phyloP scores from a whole-genome alignment of 345 rosid species.

The Erodium maritimum region DNA sequence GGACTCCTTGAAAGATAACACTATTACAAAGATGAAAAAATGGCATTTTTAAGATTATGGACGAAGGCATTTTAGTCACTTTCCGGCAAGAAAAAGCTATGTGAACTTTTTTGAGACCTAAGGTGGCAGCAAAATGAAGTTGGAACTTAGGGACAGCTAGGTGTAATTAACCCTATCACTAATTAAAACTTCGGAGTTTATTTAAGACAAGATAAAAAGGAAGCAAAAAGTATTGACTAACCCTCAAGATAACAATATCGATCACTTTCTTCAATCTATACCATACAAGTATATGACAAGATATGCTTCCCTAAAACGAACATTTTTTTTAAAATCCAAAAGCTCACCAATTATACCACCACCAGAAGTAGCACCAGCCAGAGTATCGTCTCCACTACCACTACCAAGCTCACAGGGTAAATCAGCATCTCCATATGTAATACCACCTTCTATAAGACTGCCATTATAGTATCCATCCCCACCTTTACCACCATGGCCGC shows the following conservation, averaged over 20 bases:
- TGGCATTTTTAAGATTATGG: too few relatives aligned
- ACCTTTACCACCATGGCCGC: constrained; percentile 93
- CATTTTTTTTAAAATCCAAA: neutral
- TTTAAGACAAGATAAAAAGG: too few relatives aligned
- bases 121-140: too few relatives aligned
- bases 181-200: too few relatives aligned
- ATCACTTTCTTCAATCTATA: neutral
- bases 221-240: neutral
- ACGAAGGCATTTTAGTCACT: too few relatives aligned
- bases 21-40: too few relatives aligned
- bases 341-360: constrained; percentile 80
- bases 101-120: too few relatives aligned
- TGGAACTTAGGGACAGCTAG: too few relatives aligned
- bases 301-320: neutral
- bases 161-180: too few relatives aligned
- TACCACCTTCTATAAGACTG: constrained; percentile 58
- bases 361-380: constrained; percentile 61
- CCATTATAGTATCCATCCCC: constrained; percentile 75
- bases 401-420: constrained; percentile 97
- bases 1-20: too few relatives aligned
- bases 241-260: neutral
- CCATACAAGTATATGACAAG: neutral
- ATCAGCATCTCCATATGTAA: constrained; percentile 63
- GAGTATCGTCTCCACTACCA: constrained; percentile 75
- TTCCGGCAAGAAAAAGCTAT: too few relatives aligned